These are phyloP conservation scores for Lentinula edodes DNA, from an alignment of 768 basidiomycete species.

Conservation along the genomic window DNA sequence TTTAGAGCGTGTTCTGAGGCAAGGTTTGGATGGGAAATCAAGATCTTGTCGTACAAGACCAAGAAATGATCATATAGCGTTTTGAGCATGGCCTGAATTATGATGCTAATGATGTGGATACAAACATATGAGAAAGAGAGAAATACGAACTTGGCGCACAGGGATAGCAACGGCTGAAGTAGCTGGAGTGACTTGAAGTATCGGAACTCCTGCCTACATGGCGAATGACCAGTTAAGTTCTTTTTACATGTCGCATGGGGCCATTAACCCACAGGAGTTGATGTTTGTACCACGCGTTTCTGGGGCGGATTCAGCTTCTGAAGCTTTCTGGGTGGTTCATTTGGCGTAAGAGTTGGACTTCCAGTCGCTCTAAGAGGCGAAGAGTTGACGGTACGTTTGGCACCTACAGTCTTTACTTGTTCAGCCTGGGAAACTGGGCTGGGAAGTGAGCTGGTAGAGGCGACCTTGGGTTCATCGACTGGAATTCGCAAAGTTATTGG, in stretches of 20 bases:
- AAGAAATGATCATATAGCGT: constrained; percentile 68
- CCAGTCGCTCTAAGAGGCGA: constrained; percentile 23
- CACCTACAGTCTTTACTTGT: constrained; percentile 27
- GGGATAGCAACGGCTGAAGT: constrained; percentile 68
- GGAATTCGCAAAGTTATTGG: constrained; percentile 34
- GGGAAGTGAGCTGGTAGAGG: constrained; percentile 9
- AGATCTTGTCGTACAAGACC: constrained; percentile 57
- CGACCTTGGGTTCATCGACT: constrained; percentile 20
- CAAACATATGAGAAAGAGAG: neutral
- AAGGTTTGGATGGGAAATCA: constrained; percentile 48
- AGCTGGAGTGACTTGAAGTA: constrained; percentile 60
- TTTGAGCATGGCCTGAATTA: constrained; percentile 63
- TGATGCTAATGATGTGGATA: constrained; percentile 1
- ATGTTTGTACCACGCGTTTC: constrained; percentile 37
- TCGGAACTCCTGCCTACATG: constrained; percentile 58
- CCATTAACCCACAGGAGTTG: constrained; percentile 15
- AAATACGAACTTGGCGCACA: constrained; percentile 58
- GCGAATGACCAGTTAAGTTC: neutral
- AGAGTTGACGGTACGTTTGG: constrained; percentile 43
- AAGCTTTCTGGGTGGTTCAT: constrained; percentile 61
- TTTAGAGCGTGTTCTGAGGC: constrained; percentile 74
- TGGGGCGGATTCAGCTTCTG: constrained; percentile 44
- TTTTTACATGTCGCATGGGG: neutral
- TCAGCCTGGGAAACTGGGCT: constrained; percentile 6
- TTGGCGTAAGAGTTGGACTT: constrained; percentile 13